Evolutionary conservation across 768 basidiomycete species (phyloP).

Genomic region (Pleurotus salmoneostramineus): DNA sequence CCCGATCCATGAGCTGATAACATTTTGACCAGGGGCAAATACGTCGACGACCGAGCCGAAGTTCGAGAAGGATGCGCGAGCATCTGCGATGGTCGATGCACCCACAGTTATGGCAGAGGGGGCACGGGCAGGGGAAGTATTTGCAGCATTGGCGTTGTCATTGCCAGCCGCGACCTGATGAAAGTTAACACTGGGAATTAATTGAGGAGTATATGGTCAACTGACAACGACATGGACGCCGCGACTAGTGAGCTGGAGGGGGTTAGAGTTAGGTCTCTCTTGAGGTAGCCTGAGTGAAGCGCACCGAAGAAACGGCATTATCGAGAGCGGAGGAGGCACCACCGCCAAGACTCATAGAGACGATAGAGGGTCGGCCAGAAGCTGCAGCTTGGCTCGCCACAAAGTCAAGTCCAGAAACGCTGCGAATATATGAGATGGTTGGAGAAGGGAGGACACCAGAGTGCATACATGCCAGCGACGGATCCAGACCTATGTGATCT

Average conservation of each 20-base stretch:
- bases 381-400: constrained; percentile 17
- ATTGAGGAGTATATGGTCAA: background rate
- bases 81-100: constrained; percentile 30
- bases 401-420: constrained; percentile 29
- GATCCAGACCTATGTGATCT: constrained; percentile 7
- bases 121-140: constrained; percentile 30
- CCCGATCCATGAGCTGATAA: constrained; percentile 27
- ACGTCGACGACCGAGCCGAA: constrained; percentile 37
- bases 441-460: background rate
- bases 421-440: constrained; percentile 3
- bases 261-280: background rate
- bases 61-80: constrained; percentile 33
- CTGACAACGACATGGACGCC: constrained; percentile 27
- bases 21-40: constrained; percentile 33
- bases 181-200: background rate
- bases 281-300: background rate
- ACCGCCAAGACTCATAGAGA: constrained; percentile 33
- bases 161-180: constrained; percentile 32
- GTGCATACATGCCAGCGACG: constrained; percentile 21
- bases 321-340: constrained; percentile 22
- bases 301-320: constrained; percentile 23
- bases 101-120: constrained; percentile 34
- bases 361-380: constrained; percentile 25
- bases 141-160: constrained; percentile 22
- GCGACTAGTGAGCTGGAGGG: constrained; percentile 18